Base-by-base conservation (phyloP, 768 basidiomycete genomes). In the Pholiota molesta region DNA sequence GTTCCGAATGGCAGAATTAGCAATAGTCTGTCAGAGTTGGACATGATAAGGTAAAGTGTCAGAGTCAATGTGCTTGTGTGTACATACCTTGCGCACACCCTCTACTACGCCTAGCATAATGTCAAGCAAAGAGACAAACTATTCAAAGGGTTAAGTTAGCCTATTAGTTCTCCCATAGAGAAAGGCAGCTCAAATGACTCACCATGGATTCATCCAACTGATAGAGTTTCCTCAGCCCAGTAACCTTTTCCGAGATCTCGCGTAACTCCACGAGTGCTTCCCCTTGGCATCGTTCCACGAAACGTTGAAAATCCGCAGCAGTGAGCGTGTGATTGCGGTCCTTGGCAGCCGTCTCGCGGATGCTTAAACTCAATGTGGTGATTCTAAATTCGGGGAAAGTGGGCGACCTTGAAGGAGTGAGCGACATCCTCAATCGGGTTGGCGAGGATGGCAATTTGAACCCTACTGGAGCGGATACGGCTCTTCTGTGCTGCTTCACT, bases 41-140 rank as follows among this genome's bases (percentile, higher is more conserved):
- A 49, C 21, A 45, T 16, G 26, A 52, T 13, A 26, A 19, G 17
- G 33, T 57, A 19, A 21, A 60, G 17, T 13, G 47, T 26, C 47
- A 49, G 5, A 26, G 19, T 8, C 11, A 23, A 21, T 49, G 2
- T 13, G 21, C 28, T 49, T 26, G 47, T 19, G 49, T 40, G 55
- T 26, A n/a, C n/a, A n/a, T n/a, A 65, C 62, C 57, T 71, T 62
- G 11, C 58, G 47, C 33, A 68, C 58, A 33, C 66, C 67, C 26
- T 67, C 63, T 21, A 58, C 58, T 9, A 59, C 63, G 23, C 69
- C 69, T 9, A 67, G 52, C 3, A 66, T 55, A 29, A 71, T 65
- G 52, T 71, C 69, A 51, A 71, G 52, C 31, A 68, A 33, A 35
- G 57, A 62, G 23, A 59, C 49, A 47, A 65, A 62, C 69, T 71